Evolutionary conservation across 257 asterid genomes (phyloP).

Genomic region (Solanum rostratum): DNA sequence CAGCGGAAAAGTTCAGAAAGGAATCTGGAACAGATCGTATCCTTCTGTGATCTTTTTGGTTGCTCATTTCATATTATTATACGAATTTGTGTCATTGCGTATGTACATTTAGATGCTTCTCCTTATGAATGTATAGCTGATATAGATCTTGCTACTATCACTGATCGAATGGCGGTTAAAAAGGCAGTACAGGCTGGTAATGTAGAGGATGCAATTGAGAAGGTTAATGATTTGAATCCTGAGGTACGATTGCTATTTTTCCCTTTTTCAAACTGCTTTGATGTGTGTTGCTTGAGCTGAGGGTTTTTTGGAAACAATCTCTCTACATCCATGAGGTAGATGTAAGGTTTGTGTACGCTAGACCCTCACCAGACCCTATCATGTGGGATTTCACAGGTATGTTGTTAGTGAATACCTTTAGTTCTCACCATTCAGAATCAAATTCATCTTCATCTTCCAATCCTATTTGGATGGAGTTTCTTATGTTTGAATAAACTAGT

Average conservation of each 20-base stretch:
- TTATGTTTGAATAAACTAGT: not conserved
- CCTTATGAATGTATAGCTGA: constrained; percentile 67
- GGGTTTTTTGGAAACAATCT: not conserved
- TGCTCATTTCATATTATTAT: not conserved
- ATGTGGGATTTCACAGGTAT: not conserved
- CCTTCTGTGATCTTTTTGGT: constrained; percentile 9
- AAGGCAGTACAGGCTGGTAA: constrained; percentile 85
- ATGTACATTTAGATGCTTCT: constrained; percentile 9
- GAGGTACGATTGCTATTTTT: constrained; percentile 37
- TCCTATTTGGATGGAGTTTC: not conserved
- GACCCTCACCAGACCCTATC: not conserved
- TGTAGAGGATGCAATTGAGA: constrained; percentile 87
- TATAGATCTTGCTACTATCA: constrained; percentile 75
- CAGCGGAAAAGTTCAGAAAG: constrained; percentile 59
- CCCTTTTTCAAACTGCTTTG: not conserved
- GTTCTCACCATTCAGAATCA: not conserved
- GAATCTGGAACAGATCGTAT: constrained; percentile 92
- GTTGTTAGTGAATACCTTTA: not conserved
- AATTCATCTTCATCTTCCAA: not conserved
- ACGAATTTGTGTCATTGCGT: not conserved
- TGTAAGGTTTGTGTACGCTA: not conserved
- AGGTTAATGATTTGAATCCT: constrained; percentile 83
- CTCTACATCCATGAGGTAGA: not conserved
- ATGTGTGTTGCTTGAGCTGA: not conserved
- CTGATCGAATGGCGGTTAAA: constrained; percentile 84